A percentile compares a stretch with the other conserved stretches of the same genome.
Evolutionary conservation across 148 eudicot genomes (phyloP).

Genomic region (Polygonum aviculare): DNA sequence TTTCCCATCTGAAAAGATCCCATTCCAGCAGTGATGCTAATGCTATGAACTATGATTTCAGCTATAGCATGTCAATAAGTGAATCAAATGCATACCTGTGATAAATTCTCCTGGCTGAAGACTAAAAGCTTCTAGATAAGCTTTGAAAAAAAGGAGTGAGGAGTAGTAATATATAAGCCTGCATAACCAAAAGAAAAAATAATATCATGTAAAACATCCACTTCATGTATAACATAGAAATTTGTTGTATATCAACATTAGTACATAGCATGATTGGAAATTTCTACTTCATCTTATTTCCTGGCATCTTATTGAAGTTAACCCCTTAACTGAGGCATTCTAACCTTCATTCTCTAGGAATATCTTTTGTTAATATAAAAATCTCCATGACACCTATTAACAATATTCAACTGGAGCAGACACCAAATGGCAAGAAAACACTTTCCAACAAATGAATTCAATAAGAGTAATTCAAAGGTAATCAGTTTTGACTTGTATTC

Average conservation of each 20-base stretch:
- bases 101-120: conserved; percentile 91
- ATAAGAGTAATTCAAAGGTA: conserved; percentile 7
- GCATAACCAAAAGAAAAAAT: conserved; percentile 14
- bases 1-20: neutral
- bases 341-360: neutral
- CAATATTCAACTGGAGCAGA: neutral
- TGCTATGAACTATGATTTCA: neutral
- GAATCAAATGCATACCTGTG: conserved; percentile 44
- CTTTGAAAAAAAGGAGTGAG: conserved; percentile 74
- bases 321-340: neutral
- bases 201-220: neutral
- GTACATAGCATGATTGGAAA: neutral
- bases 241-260: neutral
- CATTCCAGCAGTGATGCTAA: neutral
- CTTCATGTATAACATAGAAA: neutral
- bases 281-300: neutral
- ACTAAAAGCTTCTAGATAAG: conserved; percentile 54
- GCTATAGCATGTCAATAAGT: neutral
- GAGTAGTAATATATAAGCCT: conserved; percentile 63
- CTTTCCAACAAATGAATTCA: neutral
- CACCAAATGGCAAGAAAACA: neutral
- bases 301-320: neutral
- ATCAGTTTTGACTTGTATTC: neutral
- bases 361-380: neutral
- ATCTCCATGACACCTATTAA: neutral